phyloP scores from a whole-genome alignment of 352 stramenopile genomes.

The Phytophthora cryptogea region DNA sequence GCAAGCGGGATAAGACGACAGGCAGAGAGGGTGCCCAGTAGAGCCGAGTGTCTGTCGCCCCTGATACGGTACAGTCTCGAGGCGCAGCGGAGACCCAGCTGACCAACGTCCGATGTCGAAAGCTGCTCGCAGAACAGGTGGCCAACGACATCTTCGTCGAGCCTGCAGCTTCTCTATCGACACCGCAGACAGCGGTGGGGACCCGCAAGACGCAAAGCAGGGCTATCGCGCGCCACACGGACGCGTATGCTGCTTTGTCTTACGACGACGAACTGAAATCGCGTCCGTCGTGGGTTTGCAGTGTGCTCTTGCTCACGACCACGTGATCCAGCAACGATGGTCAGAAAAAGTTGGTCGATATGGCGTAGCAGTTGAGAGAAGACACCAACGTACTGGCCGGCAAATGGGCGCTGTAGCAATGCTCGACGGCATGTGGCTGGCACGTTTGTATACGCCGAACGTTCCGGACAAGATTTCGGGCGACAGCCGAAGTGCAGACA shows the following conservation, averaged over 20 bases:
- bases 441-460: constrained; percentile 12
- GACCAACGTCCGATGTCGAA: constrained; percentile 12
- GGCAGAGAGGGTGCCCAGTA: constrained; percentile 21
- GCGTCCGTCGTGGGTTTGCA: not conserved
- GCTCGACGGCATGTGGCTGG: not conserved
- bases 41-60: constrained; percentile 9
- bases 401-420: not conserved
- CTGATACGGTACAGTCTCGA: constrained; percentile 13
- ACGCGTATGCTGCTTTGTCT: constrained; percentile 3
- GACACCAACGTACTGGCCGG: not conserved
- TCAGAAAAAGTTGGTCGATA: not conserved
- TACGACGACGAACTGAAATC: constrained; percentile 13
- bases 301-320: constrained; percentile 5
- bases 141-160: constrained; percentile 15
- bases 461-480: constrained; percentile 1
- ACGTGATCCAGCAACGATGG: constrained; percentile 8
- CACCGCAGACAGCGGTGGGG: constrained; percentile 17
- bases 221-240: constrained; percentile 15
- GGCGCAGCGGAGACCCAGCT: constrained; percentile 16
- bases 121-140: constrained; percentile 32
- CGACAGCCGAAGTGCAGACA: not conserved
- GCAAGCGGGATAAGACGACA: constrained; percentile 36
- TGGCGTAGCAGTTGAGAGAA: not conserved
- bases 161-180: constrained; percentile 12
- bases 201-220: constrained; percentile 10